These are phyloP conservation scores for Monsonia emarginata DNA, from an alignment of 441 rosid genomes.

Conservation along the genomic window DNA sequence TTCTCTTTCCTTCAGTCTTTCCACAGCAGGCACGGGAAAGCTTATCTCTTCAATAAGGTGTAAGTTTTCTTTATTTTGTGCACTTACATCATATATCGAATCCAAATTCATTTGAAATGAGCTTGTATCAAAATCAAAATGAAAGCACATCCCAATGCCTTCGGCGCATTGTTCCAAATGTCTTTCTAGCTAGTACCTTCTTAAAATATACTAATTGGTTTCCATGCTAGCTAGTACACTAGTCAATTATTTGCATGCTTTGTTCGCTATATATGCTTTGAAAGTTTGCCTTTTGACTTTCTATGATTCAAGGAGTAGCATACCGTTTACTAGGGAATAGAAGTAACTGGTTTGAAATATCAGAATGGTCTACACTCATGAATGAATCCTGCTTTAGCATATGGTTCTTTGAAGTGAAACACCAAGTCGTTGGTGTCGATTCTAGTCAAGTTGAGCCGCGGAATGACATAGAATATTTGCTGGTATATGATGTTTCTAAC, in stretches of 20 bases:
- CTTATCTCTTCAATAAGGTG: slow-evolving; percentile 95
- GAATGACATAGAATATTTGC: too few species aligned
- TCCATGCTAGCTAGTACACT: not conserved
- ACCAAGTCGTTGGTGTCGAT: not conserved
- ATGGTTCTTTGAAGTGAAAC: not conserved
- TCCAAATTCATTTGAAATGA: too few species aligned
- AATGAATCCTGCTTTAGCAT: not conserved
- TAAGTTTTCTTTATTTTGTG: slow-evolving; percentile 50
- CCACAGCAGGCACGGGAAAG: slow-evolving; percentile 81
- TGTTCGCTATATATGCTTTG: not conserved
- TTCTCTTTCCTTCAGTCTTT: slow-evolving; percentile 52
- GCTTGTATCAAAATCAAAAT: not conserved
- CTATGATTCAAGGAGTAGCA: not conserved
- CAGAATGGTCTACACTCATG: not conserved
- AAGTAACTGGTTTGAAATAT: not conserved
- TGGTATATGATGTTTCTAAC: too few species aligned
- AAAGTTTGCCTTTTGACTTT: too few species aligned
- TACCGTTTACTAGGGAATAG: not conserved
- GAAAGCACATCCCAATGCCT: slow-evolving; percentile 1
- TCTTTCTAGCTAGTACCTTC: not conserved
- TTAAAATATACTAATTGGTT: not conserved
- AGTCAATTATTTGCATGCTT: not conserved
- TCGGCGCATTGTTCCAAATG: too few species aligned
- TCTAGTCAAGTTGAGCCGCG: not conserved
- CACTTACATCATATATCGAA: too few species aligned